Evolutionary conservation across 495 filamentous ascomycete genomes (phyloP), one percentile per base, ranked within the genome.

Genomic region (Neurospora tetrasperma): DNA sequence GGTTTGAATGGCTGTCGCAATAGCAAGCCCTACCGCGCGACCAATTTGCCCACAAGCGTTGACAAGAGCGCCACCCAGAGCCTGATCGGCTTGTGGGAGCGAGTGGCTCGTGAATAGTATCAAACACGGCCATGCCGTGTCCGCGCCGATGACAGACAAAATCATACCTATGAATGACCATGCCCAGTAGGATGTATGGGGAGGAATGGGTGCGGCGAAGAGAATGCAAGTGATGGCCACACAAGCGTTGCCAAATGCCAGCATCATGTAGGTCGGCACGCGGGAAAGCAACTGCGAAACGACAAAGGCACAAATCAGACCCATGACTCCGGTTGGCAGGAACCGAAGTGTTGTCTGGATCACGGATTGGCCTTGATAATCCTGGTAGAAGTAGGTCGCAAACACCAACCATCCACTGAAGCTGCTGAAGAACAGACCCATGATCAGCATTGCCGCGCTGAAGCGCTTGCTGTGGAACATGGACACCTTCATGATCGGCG

Each of bases 301-400:
- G 70, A 86, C 74, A 68, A 84, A 77, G 9, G 84, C 84, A 7
- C 83, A 85, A 40, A 84, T 70, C 23, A 87, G 74, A 35, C 89
- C 89, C 12, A 76, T 78, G 23, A 87, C 83, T 48, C 88, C 89
- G 0, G 86, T 89, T 2, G 89, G 88, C 46, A 91, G 82, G 76
- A 90, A 91, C 16, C 88, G 85, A 11, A 90, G 78, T 0, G 88
- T 89, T 0, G 88, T 90, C 74, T 89, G 83, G 40, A 90, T 79
- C 1, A 87, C 76, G 2, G 77, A 79, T 9, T 87, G 83, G 0
- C 83, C 86, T 74, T 87, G 86, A 74, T 86, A 90, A 73, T 88
- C 83, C 79, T 91, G 89, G 76, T 85, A 90, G 78, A 88, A 88
- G 75, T 88, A 90, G 10, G 89, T 91, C 8, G 88, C 84, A 75